Conservation (phyloP, 805 yeast genomes). For the Wickerhamiella kurtzmanii region DNA sequence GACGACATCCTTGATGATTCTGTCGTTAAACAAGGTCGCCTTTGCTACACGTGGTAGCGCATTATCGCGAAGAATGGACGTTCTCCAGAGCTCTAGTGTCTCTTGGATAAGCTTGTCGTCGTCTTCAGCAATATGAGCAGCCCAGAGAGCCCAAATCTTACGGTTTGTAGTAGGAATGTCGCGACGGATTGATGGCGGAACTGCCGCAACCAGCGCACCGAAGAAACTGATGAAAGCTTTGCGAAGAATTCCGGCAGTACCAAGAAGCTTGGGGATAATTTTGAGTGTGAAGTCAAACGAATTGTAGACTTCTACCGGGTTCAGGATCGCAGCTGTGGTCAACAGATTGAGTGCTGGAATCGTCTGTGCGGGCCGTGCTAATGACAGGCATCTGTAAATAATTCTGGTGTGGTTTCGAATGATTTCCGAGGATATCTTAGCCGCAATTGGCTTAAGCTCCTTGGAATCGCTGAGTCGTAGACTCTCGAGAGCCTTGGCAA, state of each 20-base stretch:
- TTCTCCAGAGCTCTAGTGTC: conserved; percentile 37
- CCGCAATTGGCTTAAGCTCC: conserved; percentile 4
- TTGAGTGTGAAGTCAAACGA: conserved; percentile 55
- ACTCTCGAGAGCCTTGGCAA: conserved; percentile 10
- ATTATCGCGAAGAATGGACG: conserved; percentile 42
- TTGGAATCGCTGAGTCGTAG: not conserved
- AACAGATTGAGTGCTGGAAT: conserved; percentile 51
- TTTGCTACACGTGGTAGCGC: conserved; percentile 34
- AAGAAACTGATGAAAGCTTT: conserved; percentile 48
- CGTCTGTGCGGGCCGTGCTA: conserved; percentile 43
- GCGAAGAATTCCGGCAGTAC: conserved; percentile 44
- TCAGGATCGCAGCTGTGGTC: conserved; percentile 35
- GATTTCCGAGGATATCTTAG: conserved; percentile 36
- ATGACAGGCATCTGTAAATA: conserved; percentile 53
- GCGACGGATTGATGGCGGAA: conserved; percentile 46
- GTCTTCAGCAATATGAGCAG: conserved; percentile 52
- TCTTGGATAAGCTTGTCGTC: conserved; percentile 30
- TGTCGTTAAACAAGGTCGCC: conserved; percentile 64
- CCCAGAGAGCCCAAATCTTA: conserved; percentile 50
- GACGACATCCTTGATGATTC: conserved; percentile 46
- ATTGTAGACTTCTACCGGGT: conserved; percentile 40
- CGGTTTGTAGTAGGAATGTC: conserved; percentile 42
- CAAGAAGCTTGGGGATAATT: conserved; percentile 46
- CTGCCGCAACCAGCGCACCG: conserved; percentile 35
- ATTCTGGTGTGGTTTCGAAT: conserved; percentile 45